phyloP scores from a whole-genome alignment of 306 rosid genomes.

The Canavalia ensiformis region DNA sequence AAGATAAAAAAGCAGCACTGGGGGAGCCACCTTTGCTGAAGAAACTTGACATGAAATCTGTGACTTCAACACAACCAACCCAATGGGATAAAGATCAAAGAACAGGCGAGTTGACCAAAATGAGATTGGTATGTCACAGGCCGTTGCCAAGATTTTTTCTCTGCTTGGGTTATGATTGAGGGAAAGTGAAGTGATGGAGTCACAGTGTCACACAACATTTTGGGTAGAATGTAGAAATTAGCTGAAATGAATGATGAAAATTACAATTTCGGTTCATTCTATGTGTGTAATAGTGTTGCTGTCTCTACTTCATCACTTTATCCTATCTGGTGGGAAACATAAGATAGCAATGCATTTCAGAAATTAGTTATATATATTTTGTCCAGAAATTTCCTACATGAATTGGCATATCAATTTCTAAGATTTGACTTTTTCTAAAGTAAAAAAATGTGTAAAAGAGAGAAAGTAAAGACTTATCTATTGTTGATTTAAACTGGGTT shows the following conservation, averaged over 20 bases:
- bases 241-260: conserved; percentile 23
- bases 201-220: neutral
- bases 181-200: conserved; percentile 43
- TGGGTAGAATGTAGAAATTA: conserved; percentile 20
- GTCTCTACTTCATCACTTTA: neutral
- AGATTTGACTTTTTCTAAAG: no score
- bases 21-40: conserved; percentile 52
- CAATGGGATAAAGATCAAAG: conserved; percentile 42
- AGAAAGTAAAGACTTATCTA: no score
- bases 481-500: no score
- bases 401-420: conserved; percentile 20
- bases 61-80: conserved; percentile 14
- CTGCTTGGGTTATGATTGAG: conserved; percentile 63
- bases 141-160: conserved; percentile 54
- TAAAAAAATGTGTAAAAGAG: no score
- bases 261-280: conserved; percentile 11
- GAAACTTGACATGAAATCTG: conserved; percentile 55
- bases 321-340: conserved; percentile 3
- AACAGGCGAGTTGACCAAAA: conserved; percentile 47
- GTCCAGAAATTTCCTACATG: neutral
- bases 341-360: neutral
- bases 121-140: conserved; percentile 53
- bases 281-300: conserved; percentile 14
- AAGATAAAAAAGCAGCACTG: conserved; percentile 43
- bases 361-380: conserved; percentile 4